phyloP scores from a whole-genome alignment of 768 basidiomycete genomes.

The Amanita polypyramis region DNA sequence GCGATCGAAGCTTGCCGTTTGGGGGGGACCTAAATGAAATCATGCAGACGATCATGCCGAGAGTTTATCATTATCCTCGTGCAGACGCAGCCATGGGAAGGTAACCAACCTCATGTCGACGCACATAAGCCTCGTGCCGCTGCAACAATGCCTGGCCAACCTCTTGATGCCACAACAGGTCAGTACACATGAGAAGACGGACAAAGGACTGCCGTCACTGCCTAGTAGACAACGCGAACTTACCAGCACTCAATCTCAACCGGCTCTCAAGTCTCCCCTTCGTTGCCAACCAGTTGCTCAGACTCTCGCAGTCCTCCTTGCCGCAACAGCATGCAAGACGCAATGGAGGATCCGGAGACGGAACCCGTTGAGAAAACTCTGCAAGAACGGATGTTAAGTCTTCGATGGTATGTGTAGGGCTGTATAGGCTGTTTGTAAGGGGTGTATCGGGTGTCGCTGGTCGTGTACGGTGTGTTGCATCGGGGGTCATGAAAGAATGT shows the following conservation, averaged over 20 bases:
- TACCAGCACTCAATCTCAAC: conserved; percentile 80
- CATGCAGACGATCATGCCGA: not conserved
- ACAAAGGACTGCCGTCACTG: not conserved
- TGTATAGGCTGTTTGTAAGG: conserved; percentile 38
- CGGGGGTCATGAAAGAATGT: not conserved
- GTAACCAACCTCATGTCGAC: conserved; percentile 49
- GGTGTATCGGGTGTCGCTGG: conserved; percentile 41
- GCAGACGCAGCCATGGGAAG: not conserved
- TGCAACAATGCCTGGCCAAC: conserved; percentile 84
- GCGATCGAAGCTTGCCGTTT: not conserved
- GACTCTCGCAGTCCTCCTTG: conserved; percentile 53
- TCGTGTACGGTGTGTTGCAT: conserved; percentile 7
- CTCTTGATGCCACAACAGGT: conserved; percentile 33
- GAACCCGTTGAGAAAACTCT: conserved; percentile 53
- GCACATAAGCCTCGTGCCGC: conserved; percentile 79
- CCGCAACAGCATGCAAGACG: conserved; percentile 56
- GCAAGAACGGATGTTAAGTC: conserved; percentile 67
- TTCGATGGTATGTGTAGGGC: conserved; percentile 58
- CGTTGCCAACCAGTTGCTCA: conserved; percentile 48
- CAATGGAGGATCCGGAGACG: conserved; percentile 59
- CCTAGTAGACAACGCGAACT: conserved; percentile 13
- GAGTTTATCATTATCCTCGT: not conserved
- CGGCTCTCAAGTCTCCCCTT: conserved; percentile 68
- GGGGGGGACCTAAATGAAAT: conserved; percentile 1
- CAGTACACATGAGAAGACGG: not conserved